Evolutionary conservation across 2,329 filamentous ascomycete genomes (phyloP).

Genomic region (Emergomyces orientalis): DNA sequence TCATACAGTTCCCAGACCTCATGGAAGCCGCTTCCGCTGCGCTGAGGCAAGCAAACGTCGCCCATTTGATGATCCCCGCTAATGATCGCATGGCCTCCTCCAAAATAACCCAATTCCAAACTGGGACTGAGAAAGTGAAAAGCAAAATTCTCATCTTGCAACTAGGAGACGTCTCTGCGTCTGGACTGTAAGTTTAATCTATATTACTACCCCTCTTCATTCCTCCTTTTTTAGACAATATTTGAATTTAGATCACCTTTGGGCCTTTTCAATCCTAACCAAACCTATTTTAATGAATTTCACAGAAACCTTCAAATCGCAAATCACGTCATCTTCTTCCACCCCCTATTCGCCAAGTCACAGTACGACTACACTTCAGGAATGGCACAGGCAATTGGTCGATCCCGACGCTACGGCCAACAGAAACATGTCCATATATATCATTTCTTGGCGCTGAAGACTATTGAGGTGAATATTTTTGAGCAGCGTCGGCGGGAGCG

Average conservation of each 20-base stretch:
- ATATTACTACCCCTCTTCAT: neutral
- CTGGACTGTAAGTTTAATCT: conserved; percentile 47
- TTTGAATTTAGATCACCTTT: neutral
- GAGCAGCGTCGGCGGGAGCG: conserved; percentile 27
- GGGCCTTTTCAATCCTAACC: neutral
- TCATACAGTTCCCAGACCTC: conserved; percentile 45
- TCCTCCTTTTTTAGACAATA: neutral
- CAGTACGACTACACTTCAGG: conserved; percentile 48
- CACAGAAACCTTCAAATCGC: conserved; percentile 52
- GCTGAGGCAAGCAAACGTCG: conserved; percentile 22
- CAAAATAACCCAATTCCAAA: conserved; percentile 36
- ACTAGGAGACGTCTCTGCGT: conserved; percentile 47
- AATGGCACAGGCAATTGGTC: conserved; percentile 56
- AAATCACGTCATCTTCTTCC: conserved; percentile 56
- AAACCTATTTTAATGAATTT: conserved; percentile 9
- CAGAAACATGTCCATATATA: conserved; percentile 50
- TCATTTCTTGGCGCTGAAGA: conserved; percentile 36
- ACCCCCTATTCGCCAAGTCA: conserved; percentile 43
- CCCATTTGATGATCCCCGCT: conserved; percentile 31
- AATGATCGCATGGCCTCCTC: conserved; percentile 22
- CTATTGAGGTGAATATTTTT: conserved; percentile 40
- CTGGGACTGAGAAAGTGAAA: conserved; percentile 24
- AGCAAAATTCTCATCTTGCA: conserved; percentile 50
- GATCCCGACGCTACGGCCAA: conserved; percentile 51
- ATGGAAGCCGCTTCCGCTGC: conserved; percentile 30